Evolutionary conservation across 1,284 basidiomycete species (phyloP), one percentile per base, ranked within the genome.

Genomic region (Bondarzewia mesenterica): DNA sequence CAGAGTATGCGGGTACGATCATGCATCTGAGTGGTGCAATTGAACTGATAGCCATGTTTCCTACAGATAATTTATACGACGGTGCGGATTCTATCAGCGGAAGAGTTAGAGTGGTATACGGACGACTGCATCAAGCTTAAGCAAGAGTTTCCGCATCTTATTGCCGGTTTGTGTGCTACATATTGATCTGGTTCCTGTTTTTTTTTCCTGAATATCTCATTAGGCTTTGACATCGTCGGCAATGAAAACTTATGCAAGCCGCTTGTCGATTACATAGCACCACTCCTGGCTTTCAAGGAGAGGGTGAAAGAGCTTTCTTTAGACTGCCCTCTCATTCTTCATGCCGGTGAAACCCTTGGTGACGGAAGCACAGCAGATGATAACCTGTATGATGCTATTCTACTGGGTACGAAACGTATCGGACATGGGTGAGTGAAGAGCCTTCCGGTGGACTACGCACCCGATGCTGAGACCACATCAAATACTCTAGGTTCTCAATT

Each of bases 151-250:
- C 86, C 86, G 7, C 74, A 86, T 54, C 64, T 87, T 44, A 82
- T 90, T 47, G 76, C 78, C 23, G 85, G 82, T 79, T 42, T 16
- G 66, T 53, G 21, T 18, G 16, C 39, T n/a, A n/a, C n/a, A n/a
- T n/a, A n/a, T n/a, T n/a, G n/a, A 20, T 29, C 23, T 39, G 7
- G 39, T 49, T 20, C 27, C 27, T 26, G 41, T 21, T 25, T 32
- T 4, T 12, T n/a, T 32, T 32, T n/a, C 29, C 29, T 32, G 29
- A 32, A 6, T 6, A 12, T 32, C 29, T n/a, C 10, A 32, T 4
- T 48, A 84, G 85, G 86, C 1, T 91, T 90, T 56, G 88, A 91
- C 65, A 71, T 90, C 16, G 88, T 89, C 10, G 88, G 87, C 5
- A 73, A 84, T 52, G 87, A 91, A 57, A 83, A 89, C 57, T 66